Evolutionary conservation across 305 asterid species (phyloP), one percentile per base, ranked within the genome.

Genomic region (Vinca major): DNA sequence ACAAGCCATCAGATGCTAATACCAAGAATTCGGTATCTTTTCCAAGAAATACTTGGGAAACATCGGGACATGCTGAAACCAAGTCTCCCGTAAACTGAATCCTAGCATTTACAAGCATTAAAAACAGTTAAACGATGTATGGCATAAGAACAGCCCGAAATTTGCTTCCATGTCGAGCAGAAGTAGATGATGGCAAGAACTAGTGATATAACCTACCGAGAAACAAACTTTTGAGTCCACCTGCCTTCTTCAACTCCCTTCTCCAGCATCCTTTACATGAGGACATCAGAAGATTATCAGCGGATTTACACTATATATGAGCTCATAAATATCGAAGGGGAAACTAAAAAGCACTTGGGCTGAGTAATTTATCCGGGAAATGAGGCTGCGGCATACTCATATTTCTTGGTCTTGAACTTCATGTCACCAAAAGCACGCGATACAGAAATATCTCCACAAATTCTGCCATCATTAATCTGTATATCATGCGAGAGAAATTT

Each of bases 1-100:
- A 93, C 86, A 93, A 80, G 65, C 99, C 99, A 85, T 93, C 99
- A 55, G 96, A 87, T 16, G 97, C 99, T 76, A 91, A 77, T 63
- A 93, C 63, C 62, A 89, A 20, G 69, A 89, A 91, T 74, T 93
- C 99, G 7, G 80, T 75, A 74, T 91, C 99, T 7, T 92, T 69
- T 80, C 90, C 95, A 47, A 91, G 84, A 66, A 78, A 72, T 48
- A 85, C 84, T 82, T 87, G 96, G 77, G 74, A 83, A 72, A 93
- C 91, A 84, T 91, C 97, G 39, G 97, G 98, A 75, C 65, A 66
- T 19, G 94, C 84, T 4, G 87, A 85, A 66, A 93, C 89, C 80
- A 90, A 87, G 81, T 93, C 92, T 66, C 91, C 96, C 10, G 49
- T 79, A 65, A 86, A 79, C 74, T 75, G 77, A 78, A 90, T 44